Evolutionary conservation across 768 basidiomycete genomes (phyloP), one percentile per base, ranked within the genome.

Genomic region (Punctularia strigosozonata): DNA sequence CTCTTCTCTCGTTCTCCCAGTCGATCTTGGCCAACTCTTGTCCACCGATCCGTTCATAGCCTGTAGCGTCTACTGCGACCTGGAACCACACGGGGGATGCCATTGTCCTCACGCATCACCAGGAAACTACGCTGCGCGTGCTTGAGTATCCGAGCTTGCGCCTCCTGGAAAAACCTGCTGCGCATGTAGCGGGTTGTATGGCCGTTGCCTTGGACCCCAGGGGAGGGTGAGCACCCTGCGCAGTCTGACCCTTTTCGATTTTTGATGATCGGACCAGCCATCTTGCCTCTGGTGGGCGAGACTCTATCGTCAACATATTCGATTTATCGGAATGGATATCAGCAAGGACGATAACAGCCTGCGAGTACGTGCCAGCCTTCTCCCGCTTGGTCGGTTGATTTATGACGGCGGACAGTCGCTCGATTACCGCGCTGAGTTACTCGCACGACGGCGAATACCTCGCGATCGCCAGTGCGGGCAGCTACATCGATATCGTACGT

Each of bases 391-490:
- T 31, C 25, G 22, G 26, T 30, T 34, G 31, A 23, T n/a, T 43
- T 39, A 38, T 19, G 10, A 41, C 12, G 4, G 22, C 34, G n/a
- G 26, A 2, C 48, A 86, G 85, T 40, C 64, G 85, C 51, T 67
- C 75, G 17, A 81, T 86, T 49, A 82, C 72, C 43, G 69, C 71
- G 15, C 57, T 87, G 15, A 84, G 79, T 53, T 89, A 86, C 65
- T 87, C 83, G 10, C 68, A 79, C 45, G 85, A 88, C 47, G 85
- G 85, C 24, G 85, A 89, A 62, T 88, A 78, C 50, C 56, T 88
- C 33, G 85, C 85, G 14, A 77, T 86, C 36, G 79, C 84, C 6
- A 82, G 66, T 44, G 66, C 69, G 6, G 82, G 82, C 15, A 59
- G 62, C 22, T 86, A 85, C 46, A 79, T 87, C 38, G 84, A 87